Evolutionary conservation across 805 yeast species (phyloP), one percentile per base, ranked within the genome.

Genomic region (Metschnikowia santaceciliae): DNA sequence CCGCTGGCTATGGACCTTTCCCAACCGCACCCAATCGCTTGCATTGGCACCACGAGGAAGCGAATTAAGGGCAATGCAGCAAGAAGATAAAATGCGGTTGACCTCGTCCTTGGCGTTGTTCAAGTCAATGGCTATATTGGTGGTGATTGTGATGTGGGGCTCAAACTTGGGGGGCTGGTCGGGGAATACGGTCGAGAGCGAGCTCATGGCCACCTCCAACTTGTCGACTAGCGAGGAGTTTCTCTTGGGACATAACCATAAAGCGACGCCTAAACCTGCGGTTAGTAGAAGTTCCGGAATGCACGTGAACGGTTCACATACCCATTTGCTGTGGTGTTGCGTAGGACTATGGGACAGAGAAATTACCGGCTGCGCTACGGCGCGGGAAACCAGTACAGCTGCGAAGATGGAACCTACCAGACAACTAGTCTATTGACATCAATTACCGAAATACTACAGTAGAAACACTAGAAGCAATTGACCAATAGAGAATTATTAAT

Each of bases 111-210:
- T 75, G 15, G 66, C 54, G 43, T 70, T 67, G 7, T 63, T 66
- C 53, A 69, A 54, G 50, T 72, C 67, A 26, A 84, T 69, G 1
- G 66, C 70, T 32, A 88, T 70, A 51, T 80, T 77, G n/a, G 89
- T 76, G 2, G 90, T 81, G 26, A 88, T 74, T 1, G 96, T 88
- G 34, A 88, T 75, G 62, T 88, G 96, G 3, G 96, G 96, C 54
- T 81, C 86, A 58, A 87, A 83, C 32, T 61, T 64, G 2, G 86
- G 86, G 1, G 90, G 82, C 49, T 66, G 76, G 47, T 82, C 85
- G 10, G 87, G 86, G 60, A 88, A 86, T n/a, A 86, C 69, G 1
- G 91, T 84, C 40, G 78, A 79, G 34, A 88, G 65, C 8, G 90
- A 83, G n/a, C 77, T 70, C 65, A 84, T 83, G 35, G 85, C 70